Evolutionary conservation across 1,284 basidiomycete species (phyloP).

Genomic region (Ceratobasidium sp.): DNA sequence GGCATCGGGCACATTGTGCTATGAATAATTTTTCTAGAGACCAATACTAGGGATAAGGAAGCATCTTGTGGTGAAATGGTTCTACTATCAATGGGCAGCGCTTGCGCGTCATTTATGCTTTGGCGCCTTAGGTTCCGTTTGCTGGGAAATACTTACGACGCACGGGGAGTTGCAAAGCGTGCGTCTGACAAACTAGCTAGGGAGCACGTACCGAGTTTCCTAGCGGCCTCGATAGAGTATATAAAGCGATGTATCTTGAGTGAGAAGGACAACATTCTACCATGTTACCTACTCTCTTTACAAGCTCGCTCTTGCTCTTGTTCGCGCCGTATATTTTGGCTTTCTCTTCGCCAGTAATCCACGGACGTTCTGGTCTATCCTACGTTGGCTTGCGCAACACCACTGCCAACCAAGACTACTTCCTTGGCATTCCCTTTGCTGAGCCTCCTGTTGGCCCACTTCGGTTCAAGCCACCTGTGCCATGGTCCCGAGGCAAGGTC

Average conservation of each 20-base stretch:
- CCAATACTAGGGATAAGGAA: no score
- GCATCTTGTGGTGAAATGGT: no score
- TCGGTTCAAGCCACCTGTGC: conserved; percentile 31
- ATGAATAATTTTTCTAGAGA: no score
- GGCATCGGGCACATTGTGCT: no score
- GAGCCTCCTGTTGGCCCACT: conserved; percentile 42
- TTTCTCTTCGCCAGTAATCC: background rate
- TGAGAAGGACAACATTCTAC: background rate
- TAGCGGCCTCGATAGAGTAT: background rate
- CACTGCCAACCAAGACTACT: conserved; percentile 44
- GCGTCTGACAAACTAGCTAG: background rate
- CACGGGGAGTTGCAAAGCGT: background rate
- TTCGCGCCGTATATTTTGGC: background rate
- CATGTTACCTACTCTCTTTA: background rate
- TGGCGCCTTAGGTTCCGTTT: background rate
- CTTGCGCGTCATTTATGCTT: no score
- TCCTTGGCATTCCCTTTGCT: conserved; percentile 48
- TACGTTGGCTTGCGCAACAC: conserved; percentile 34
- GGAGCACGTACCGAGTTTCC: background rate
- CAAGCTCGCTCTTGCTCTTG: background rate
- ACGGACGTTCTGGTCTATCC: conserved; percentile 23
- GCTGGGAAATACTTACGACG: background rate
- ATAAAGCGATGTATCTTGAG: background rate
- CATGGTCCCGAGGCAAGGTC: conserved; percentile 10
- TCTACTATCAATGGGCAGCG: no score